Conservation (phyloP, 2,329 filamentous ascomycete species). For the Trichoderma sp. region DNA sequence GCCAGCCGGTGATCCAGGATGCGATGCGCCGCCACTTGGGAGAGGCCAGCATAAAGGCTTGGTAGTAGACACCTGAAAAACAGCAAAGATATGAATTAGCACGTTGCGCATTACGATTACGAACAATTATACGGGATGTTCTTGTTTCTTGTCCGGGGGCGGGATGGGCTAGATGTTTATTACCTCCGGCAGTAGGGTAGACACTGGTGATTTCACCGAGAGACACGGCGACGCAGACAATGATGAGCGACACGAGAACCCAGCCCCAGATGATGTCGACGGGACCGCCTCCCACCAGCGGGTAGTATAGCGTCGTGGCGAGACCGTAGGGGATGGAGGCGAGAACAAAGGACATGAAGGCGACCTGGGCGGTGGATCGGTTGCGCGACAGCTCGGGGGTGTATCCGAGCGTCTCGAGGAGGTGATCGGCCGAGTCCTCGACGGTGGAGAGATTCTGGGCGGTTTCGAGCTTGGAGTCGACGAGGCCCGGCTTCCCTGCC, state of each 20-base stretch:
- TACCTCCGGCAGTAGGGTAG: slow-evolving; percentile 73
- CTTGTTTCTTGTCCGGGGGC: slow-evolving; percentile 19
- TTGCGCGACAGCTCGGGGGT: slow-evolving; percentile 64
- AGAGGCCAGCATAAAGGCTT: slow-evolving; percentile 73
- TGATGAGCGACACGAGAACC: slow-evolving; percentile 67
- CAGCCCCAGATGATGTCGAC: slow-evolving; percentile 74
- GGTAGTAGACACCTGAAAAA: slow-evolving; percentile 65
- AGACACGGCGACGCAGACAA: slow-evolving; percentile 69
- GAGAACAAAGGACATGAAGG: slow-evolving; percentile 76
- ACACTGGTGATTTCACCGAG: slow-evolving; percentile 75
- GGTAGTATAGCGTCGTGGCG: slow-evolving; percentile 69
- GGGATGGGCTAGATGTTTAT: slow-evolving; percentile 17
- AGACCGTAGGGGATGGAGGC: slow-evolving; percentile 75
- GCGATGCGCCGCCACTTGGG: slow-evolving; percentile 60
- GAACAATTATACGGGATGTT: background rate
- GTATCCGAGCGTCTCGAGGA: slow-evolving; percentile 66
- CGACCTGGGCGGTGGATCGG: slow-evolving; percentile 67
- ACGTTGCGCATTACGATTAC: background rate
- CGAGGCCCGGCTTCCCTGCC: slow-evolving; percentile 29
- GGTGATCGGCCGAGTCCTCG: slow-evolving; percentile 56
- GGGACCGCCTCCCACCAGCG: slow-evolving; percentile 65
- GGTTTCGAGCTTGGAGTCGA: slow-evolving; percentile 34
- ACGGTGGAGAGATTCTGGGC: slow-evolving; percentile 30
- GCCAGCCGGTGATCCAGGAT: slow-evolving; percentile 74
- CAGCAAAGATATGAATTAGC: background rate